Conservation (phyloP, 441 rosid species). For the Omphalea diandra region DNA sequence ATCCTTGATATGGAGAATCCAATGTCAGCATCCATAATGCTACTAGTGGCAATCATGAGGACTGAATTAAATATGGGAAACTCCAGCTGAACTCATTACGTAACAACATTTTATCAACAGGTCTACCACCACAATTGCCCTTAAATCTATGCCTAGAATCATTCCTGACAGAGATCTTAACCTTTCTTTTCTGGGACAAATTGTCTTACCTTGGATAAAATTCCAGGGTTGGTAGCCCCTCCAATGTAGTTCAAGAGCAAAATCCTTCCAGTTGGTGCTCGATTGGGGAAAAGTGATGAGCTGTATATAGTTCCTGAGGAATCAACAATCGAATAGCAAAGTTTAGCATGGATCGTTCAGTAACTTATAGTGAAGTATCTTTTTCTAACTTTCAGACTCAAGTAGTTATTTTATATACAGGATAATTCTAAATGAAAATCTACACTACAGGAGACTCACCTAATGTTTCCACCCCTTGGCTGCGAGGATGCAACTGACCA, state of each 20-base stretch:
- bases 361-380: not conserved
- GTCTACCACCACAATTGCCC: constrained; percentile 2
- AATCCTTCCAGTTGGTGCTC: constrained; percentile 74
- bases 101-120: not conserved
- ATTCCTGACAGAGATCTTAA: not conserved
- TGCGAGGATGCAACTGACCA: constrained; percentile 95
- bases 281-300: constrained; percentile 82
- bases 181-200: not conserved
- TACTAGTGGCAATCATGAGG: not conserved
- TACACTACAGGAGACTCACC: constrained; percentile 39
- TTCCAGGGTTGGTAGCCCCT: constrained; percentile 76
- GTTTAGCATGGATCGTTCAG: not conserved
- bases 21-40: not conserved
- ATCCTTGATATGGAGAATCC: not conserved
- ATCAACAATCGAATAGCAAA: not conserved
- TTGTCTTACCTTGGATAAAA: constrained; percentile 57
- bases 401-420: constrained; percentile 1
- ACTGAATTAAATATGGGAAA: not conserved
- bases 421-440: not conserved
- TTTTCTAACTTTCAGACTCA: not conserved
- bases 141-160: constrained; percentile 3
- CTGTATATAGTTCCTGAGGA: constrained; percentile 74
- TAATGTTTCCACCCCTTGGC: constrained; percentile 95
- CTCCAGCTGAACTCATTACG: not conserved
- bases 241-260: constrained; percentile 82